Evolutionary conservation across 768 basidiomycete genomes (phyloP), one percentile per base, ranked within the genome.

Genomic region (Phaeotremella skinneri): DNA sequence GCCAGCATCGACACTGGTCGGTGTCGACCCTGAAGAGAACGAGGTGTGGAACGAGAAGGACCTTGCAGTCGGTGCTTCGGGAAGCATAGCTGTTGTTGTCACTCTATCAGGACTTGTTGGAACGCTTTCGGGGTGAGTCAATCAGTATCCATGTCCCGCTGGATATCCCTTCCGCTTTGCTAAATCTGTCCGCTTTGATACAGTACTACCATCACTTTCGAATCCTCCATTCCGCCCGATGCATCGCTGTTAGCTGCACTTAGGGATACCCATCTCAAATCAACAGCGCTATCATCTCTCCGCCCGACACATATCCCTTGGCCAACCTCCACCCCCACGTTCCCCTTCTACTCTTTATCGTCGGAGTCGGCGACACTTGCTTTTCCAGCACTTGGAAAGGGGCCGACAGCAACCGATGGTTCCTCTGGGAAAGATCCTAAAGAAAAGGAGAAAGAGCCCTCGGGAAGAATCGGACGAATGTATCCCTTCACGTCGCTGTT

Each of bases 51-150:
- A 60, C 49, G 27, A 52, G 11, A 47, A 56, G 29, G 55, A 52
- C 7, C 25, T 30, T 14, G 37, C 30, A 2, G 32, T n/a, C 4
- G 57, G 53, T 14, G 21, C 13, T 45, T 13, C 21, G 6, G 43
- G 43, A 14, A 58, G 45, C n/a, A 49, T 51, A 2, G 32, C 47
- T 13, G 59, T 73, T 27, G 49, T 91, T 13, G 82, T 91, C 2
- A 90, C 90, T 0, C 78, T 93, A 32, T 91, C 90, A 0, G 94
- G 93, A 3, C 78, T 97, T 26, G 80, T 92, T 21, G 92, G 90
- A 4, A 81, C 79, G 3, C 74, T 90, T 14, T 79, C 81, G 47
- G 81, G 82, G 87, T 89, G 77, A 58, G 83, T 79, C 14, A 23
- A 4, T 59, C 20, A 57, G 25, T 41, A 29, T n/a, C n/a, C n/a